Evolutionary conservation across 225 moss, liverwort and hornwort genomes (phyloP).

Genomic region (Neckera pumila): DNA sequence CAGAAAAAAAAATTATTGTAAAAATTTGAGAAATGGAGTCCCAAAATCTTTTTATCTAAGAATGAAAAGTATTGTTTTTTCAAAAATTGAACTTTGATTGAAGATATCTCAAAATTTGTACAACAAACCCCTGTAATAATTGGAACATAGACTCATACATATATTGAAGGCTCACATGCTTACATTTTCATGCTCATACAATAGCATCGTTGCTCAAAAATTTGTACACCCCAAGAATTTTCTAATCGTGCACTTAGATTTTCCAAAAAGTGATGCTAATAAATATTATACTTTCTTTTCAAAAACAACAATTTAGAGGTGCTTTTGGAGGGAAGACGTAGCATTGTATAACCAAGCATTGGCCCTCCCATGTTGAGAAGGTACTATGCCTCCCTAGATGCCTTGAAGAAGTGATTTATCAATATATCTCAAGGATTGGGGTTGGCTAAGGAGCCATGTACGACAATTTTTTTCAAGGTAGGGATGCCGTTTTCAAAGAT

Average conservation of each 20-base stretch:
- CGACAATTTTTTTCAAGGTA: not conserved
- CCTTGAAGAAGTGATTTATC: accelerated
- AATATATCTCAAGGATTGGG: not conserved
- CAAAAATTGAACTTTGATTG: not conserved
- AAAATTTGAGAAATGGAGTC: not conserved
- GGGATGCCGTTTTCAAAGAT: not conserved
- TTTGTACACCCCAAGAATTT: too few relatives aligned
- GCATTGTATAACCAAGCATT: not conserved
- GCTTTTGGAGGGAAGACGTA: not conserved
- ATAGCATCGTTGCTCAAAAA: too few relatives aligned
- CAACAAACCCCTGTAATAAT: not conserved
- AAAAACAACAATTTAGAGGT: accelerated
- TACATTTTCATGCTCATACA: too few relatives aligned
- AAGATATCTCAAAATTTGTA: not conserved
- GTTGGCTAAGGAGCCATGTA: too few relatives aligned
- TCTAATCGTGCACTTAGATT: not conserved
- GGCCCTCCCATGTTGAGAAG: accelerated
- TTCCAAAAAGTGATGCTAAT: accelerated
- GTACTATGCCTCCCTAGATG: not conserved
- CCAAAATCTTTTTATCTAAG: accelerated
- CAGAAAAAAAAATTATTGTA: accelerated
- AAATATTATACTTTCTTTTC: not conserved
- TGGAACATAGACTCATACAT: not conserved
- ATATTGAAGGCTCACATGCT: too few relatives aligned
- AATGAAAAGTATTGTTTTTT: accelerated